Evolutionary conservation across 2,329 filamentous ascomycete genomes (phyloP), one percentile per base, ranked within the genome.

Genomic region (Talaromyces funiculosus): DNA sequence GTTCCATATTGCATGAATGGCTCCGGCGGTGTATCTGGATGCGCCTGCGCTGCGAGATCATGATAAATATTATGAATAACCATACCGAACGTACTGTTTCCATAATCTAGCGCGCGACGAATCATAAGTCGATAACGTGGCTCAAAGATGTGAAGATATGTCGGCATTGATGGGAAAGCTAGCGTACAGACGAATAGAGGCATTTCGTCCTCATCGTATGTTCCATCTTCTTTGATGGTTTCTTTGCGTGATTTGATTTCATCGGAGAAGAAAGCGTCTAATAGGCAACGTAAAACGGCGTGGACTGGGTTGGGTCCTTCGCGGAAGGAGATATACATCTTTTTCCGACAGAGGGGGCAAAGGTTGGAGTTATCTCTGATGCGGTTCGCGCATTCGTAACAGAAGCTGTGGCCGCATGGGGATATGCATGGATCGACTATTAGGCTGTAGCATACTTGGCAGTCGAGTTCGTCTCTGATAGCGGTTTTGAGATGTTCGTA

Each of bases 51-150:
- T 1, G 43, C 47, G 10, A 49, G 70, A 61, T 78, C 73, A 24
- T 77, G 74, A n/a, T 74, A 74, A 49, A 79, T 78, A 65, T 87
- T 89, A 64, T 86, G 86, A 69, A 90, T 82, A 18, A 96, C 82
- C 89, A 96, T 96, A 24, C 92, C 92, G 69, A 97, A 96, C 24
- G 85, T 89, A 14, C 84, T 80, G 62, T 88, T 84, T 0, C 86
- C 85, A 60, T 68, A 78, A 64, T 92, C 88, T 57, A 95, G 78
- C 0, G 86, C 88, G 37, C 91, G 84, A 51, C 88, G 83, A 38
- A 96, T 88, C 90, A 96, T 94, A n/a, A 94, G 80, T 7, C 90
- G 85, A 71, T 96, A 96, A 6, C 90, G 84, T n/a, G 90, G 90
- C 72, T 96, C 92, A 69, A 96, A 96, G n/a, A 97, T 84, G 67